Evolutionary conservation across 345 rosid genomes (phyloP).

Genomic region (Murraya koenigii): DNA sequence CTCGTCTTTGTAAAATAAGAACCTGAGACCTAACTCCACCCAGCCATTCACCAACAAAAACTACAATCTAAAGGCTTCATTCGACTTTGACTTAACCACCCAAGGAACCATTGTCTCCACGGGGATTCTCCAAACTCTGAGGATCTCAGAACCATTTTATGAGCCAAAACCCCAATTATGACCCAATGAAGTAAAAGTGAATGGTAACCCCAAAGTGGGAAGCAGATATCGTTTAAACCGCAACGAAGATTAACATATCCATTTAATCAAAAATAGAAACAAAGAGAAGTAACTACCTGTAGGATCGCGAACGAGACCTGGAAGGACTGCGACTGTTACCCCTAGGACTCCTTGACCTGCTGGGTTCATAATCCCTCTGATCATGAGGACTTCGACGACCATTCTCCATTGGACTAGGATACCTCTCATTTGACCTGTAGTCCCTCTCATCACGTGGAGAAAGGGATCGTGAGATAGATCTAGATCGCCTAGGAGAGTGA

Average conservation of each 20-base stretch:
- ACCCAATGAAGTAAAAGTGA: neutral
- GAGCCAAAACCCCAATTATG: neutral
- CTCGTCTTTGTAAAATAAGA: neutral
- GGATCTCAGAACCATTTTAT: too few species aligned
- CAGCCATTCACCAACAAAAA: neutral
- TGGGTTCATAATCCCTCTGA: conserved; percentile 39
- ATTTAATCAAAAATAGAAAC: neutral
- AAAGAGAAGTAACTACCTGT: conserved; percentile 35
- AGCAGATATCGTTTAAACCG: neutral
- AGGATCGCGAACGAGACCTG: conserved; percentile 48
- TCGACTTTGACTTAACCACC: neutral
- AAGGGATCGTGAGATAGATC: conserved; percentile 56
- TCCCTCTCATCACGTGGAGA: conserved; percentile 48
- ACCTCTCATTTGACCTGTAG: conserved; percentile 35
- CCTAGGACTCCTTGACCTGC: conserved; percentile 49
- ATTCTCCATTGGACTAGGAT: conserved; percentile 50
- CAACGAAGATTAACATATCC: neutral
- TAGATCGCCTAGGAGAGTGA: conserved; percentile 47
- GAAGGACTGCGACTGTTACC: conserved; percentile 38
- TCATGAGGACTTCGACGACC: conserved; percentile 32
- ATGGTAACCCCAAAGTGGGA: neutral
- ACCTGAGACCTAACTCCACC: neutral
- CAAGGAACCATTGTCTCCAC: neutral
- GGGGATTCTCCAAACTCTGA: neutral
- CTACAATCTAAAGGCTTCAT: neutral